phyloP scores from a whole-genome alignment of 108 stramenopile genomes.

The Skeletonema menzelii region DNA sequence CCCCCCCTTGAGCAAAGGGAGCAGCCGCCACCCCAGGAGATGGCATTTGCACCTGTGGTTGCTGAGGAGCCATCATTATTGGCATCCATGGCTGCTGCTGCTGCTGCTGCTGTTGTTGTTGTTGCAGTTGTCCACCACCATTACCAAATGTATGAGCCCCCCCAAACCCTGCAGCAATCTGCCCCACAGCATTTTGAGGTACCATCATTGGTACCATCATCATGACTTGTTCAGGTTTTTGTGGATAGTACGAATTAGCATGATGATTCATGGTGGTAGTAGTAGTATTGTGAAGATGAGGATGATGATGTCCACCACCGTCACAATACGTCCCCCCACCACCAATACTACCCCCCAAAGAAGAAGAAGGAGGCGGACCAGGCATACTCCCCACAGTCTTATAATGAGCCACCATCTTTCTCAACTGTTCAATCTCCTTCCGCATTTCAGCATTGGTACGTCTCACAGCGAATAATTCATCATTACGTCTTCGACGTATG shows the following conservation, averaged over 20 bases:
- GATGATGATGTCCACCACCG: neutral
- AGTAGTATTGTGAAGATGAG: no score
- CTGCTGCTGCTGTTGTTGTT: neutral
- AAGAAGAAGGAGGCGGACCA: neutral
- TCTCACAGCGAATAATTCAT: constrained; percentile 20
- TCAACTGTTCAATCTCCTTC: constrained; percentile 54
- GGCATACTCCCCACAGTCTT: constrained; percentile 37
- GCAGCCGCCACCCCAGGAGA: neutral
- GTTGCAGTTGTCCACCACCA: neutral
- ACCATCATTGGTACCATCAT: constrained; percentile 92
- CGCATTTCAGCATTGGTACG: constrained; percentile 40
- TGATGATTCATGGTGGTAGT: no score
- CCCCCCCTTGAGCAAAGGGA: neutral
- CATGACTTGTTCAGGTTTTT: constrained; percentile 57
- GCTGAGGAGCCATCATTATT: neutral
- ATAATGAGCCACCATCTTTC: constrained; percentile 58
- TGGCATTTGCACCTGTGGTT: neutral
- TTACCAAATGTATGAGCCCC: constrained; percentile 15
- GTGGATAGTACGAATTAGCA: constrained; percentile 10
- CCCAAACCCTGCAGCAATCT: constrained; percentile 29
- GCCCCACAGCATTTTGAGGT: constrained; percentile 47
- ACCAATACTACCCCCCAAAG: neutral
- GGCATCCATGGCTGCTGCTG: neutral
- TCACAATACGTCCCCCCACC: constrained; percentile 53
- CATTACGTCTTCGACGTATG: constrained; percentile 26